These are phyloP conservation scores for Lichtheimia corymbifera DNA, from an alignment of 371 early-diverging fungal genomes.

Conservation along the genomic window DNA sequence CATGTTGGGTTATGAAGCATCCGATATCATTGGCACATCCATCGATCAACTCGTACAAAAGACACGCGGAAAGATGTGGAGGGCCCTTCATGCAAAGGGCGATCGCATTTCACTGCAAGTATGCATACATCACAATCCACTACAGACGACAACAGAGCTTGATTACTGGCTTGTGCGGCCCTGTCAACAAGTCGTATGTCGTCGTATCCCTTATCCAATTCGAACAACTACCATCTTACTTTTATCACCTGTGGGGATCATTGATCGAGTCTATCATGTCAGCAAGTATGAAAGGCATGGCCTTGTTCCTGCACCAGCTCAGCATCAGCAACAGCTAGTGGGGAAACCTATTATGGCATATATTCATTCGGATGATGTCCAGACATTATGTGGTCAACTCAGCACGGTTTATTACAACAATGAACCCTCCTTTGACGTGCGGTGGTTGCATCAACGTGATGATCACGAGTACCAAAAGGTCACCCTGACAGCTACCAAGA, in stretches of 20 bases:
- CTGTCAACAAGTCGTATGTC: neutral
- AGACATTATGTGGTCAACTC: constrained; percentile 27
- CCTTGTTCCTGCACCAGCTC: constrained; percentile 13
- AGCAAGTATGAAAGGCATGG: constrained; percentile 8
- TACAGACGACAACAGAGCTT: constrained; percentile 19
- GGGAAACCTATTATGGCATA: constrained; percentile 47
- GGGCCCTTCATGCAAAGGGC: constrained; percentile 1
- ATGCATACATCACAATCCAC: constrained; percentile 36
- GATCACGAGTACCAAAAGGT: constrained; percentile 23
- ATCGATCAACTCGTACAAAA: constrained; percentile 13
- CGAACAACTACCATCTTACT: constrained; percentile 24
- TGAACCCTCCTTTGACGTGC: constrained; percentile 25
- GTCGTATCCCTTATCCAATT: neutral
- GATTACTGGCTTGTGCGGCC: constrained; percentile 40
- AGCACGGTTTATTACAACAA: constrained; percentile 11
- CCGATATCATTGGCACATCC: constrained; percentile 25
- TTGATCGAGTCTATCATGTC: constrained; percentile 32
- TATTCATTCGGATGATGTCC: constrained; percentile 37
- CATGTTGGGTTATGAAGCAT: constrained; percentile 28
- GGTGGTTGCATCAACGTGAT: constrained; percentile 23
- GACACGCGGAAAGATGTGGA: constrained; percentile 4
- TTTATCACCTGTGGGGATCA: constrained; percentile 35
- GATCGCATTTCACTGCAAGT: constrained; percentile 21
- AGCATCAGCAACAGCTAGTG: constrained; percentile 12
- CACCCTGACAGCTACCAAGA: constrained; percentile 19